A percentile compares a stretch with the other conserved stretches of the same genome.
Evolutionary conservation across 208 protist species (phyloP).

Genomic region (Acanthamoeba triangularis): DNA sequence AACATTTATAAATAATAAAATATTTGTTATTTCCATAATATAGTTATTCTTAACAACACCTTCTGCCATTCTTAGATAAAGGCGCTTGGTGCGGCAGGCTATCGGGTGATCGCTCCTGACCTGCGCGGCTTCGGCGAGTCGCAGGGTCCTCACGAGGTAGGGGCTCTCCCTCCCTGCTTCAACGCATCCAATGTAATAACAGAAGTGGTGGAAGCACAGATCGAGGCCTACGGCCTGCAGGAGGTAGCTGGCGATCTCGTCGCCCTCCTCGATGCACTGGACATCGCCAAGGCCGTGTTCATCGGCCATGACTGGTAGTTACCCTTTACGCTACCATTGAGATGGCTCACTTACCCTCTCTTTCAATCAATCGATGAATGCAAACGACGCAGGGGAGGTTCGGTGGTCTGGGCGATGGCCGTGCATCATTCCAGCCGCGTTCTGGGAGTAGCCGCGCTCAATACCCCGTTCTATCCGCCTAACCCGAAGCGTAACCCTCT

Average conservation of each 20-base stretch:
- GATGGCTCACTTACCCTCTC: not conserved
- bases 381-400: not conserved
- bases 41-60: too few relatives aligned
- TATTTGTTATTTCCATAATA: too few relatives aligned
- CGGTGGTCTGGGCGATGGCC: slow-evolving; percentile 69
- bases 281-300: slow-evolving; percentile 10
- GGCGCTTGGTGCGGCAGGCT: slow-evolving; percentile 30
- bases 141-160: not conserved
- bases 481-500: not conserved
- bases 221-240: not conserved
- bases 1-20: too few relatives aligned
- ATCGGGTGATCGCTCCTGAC: slow-evolving; percentile 36
- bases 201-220: not conserved
- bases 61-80: slow-evolving; percentile 7
- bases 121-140: slow-evolving; percentile 50
- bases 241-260: not conserved
- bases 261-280: not conserved
- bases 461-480: slow-evolving; percentile 53
- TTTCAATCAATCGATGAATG: too few relatives aligned
- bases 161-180: too few relatives aligned
- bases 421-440: slow-evolving; percentile 28
- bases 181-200: too few relatives aligned
- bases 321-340: too few relatives aligned
- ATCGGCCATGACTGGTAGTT: slow-evolving; percentile 77
- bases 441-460: slow-evolving; percentile 26